Base-by-base conservation (phyloP, 2,329 filamentous ascomycete genomes). In the Cryphonectria carpinicola region DNA sequence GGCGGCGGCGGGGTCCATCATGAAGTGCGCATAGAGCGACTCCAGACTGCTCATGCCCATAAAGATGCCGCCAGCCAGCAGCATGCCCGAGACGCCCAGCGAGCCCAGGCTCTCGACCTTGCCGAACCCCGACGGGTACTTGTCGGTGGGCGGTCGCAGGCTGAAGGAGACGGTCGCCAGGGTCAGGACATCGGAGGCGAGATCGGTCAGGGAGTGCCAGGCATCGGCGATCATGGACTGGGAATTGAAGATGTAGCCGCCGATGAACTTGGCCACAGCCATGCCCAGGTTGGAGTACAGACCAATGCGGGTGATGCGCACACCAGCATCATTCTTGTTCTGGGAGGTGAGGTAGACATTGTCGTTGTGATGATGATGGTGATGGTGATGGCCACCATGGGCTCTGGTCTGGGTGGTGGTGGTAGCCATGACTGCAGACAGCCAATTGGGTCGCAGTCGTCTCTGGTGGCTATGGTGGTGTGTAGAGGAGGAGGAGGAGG, bases 61-160 rank as follows among this genome's bases (percentile, higher is more conserved):
- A 80, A 97, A 94, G 73, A 97, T 83, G 66, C 96, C 96, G 73
- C 96, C 96, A 64, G 91, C 89, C 2, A 99, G 87, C 76, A 98
- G 85, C 82, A 99, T 92, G 73, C 94, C 91, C 75, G 95, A 98
- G 46, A 99, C 96, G 22, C 95, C 96, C 71, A 99, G 84, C 32
- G 94, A 96, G 28, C 96, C 96, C 78, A 99, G 83, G 77, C 94
- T 97, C 84, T 99, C 96, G n/a, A 99, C 89, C 84, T 99, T 99
- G 79, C 96, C 96, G 79, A 97, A 99, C 1, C 96, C 96, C 76
- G 90, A 89, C 2, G 96, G 96, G 79, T 97, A 99, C 56, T 88
- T 88, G 68, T 92, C 87, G 14, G 93, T 93, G 0, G 96, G 94
- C 7, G 93, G 91, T 76, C 92, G 94, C 72, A 98, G 83, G 71